Percentiles rank a stretch among this genome's conserved stretches.
Evolutionary conservation across 202 grass and related monocot species (phyloP).

Genomic region (Schoenoplectus triqueter): DNA sequence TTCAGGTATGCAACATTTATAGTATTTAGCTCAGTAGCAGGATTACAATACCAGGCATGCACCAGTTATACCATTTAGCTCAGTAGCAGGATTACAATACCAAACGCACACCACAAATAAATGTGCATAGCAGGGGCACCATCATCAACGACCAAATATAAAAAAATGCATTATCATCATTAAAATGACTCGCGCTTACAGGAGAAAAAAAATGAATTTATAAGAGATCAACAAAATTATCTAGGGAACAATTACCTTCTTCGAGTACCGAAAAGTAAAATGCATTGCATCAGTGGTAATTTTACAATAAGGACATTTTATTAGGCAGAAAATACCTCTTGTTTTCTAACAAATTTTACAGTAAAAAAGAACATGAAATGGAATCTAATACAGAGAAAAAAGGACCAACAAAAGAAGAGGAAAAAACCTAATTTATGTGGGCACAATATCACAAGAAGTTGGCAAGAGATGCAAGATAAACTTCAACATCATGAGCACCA

Average conservation of each 20-base stretch:
- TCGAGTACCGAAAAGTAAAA: conserved; percentile 11
- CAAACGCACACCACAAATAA: background rate
- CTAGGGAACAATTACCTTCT: background rate
- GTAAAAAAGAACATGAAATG: conserved; percentile 26
- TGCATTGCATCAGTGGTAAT: conserved; percentile 40
- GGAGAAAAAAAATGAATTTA: background rate
- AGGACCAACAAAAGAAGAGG: conserved; percentile 38
- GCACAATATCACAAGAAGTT: conserved; percentile 51
- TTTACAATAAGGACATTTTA: conserved; percentile 50
- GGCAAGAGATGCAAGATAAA: conserved; percentile 53
- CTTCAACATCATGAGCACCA: conserved; percentile 53
- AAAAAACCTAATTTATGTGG: conserved; percentile 56
- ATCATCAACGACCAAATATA: background rate
- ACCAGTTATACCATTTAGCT: background rate
- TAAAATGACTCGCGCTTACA: conserved; percentile 5
- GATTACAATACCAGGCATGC: background rate
- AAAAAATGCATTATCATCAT: background rate
- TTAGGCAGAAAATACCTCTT: conserved; percentile 10
- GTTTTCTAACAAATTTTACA: conserved; percentile 39
- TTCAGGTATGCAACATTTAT: no score
- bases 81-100: conserved; percentile 9
- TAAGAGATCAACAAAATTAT: conserved; percentile 7
- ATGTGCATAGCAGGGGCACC: background rate
- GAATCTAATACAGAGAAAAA: conserved; percentile 38
- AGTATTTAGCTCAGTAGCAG: background rate